Conservation (phyloP, 2,329 filamentous ascomycete genomes). For the Pestalotiopsis fici region DNA sequence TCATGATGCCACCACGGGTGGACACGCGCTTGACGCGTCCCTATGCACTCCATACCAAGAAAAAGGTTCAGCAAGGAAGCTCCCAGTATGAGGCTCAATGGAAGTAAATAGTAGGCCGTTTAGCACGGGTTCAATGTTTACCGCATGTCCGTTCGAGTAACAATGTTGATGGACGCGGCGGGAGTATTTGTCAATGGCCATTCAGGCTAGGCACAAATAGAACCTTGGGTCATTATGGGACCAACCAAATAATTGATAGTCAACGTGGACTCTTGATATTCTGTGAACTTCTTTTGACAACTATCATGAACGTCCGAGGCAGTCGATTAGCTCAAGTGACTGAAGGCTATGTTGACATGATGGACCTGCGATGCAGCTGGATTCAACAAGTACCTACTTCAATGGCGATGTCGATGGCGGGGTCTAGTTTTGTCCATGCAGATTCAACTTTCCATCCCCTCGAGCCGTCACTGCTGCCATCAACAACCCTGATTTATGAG, state of each 20-base stretch:
- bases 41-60: not conserved
- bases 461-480: no score
- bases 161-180: not conserved
- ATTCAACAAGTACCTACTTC: no score
- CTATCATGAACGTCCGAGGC: no score
- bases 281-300: no score
- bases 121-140: not conserved
- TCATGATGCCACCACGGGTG: not conserved
- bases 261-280: not conserved
- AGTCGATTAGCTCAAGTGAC: no score
- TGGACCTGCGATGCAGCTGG: no score
- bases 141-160: not conserved
- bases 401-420: no score
- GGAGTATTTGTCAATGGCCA: not conserved
- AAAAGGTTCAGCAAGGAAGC: not conserved
- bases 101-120: not conserved
- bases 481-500: no score
- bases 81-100: not conserved
- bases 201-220: not conserved
- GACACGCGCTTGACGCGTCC: not conserved
- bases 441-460: no score
- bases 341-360: no score
- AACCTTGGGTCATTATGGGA: not conserved
- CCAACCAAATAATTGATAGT: not conserved
- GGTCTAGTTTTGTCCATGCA: no score